These are phyloP conservation scores for Rheum nobile DNA, from an alignment of 148 eudicot species.

Conservation along the genomic window DNA sequence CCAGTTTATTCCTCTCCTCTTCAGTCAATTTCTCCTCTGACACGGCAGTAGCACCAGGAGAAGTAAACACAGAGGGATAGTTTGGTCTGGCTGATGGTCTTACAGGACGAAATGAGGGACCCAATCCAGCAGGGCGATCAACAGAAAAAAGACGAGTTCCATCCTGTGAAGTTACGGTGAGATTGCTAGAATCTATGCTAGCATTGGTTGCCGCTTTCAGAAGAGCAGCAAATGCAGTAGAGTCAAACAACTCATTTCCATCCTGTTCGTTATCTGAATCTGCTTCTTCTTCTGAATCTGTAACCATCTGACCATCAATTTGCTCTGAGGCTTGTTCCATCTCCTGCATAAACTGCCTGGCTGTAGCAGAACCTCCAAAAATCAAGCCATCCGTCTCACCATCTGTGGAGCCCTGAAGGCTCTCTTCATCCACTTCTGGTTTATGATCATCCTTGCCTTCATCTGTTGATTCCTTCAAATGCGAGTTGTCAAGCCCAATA, in stretches of 20 bases:
- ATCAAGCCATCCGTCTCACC: conserved; percentile 52
- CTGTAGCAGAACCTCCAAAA: conserved; percentile 55
- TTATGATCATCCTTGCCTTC: conserved; percentile 13
- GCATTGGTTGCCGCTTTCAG: conserved; percentile 76
- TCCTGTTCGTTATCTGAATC: conserved; percentile 75
- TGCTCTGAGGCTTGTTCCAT: conserved; percentile 39
- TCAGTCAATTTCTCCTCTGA: conserved; percentile 54
- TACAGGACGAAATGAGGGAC: conserved; percentile 50
- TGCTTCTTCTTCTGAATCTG: conserved; percentile 80
- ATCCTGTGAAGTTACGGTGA: conserved; percentile 68
- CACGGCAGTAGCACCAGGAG: conserved; percentile 25
- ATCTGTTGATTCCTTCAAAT: background rate
- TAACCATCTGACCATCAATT: conserved; percentile 71
- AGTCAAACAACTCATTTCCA: conserved; percentile 72
- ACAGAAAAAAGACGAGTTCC: conserved; percentile 84
- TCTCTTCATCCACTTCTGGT: conserved; percentile 25
- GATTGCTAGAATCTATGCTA: conserved; percentile 46
- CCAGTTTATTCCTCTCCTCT: conserved; percentile 73
- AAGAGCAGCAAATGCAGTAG: conserved; percentile 86
- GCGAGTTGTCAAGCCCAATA: conserved; percentile 7
- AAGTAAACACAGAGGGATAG: conserved; percentile 32
- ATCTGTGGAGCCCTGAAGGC: conserved; percentile 39
- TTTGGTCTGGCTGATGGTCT: conserved; percentile 44
- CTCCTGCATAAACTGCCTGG: conserved; percentile 62
- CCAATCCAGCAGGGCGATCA: conserved; percentile 95